Percentiles rank a stretch among this genome's conserved stretches.
phyloP scores from a whole-genome alignment of 2,329 filamentous ascomycete species.

The Thelonectria discophora region DNA sequence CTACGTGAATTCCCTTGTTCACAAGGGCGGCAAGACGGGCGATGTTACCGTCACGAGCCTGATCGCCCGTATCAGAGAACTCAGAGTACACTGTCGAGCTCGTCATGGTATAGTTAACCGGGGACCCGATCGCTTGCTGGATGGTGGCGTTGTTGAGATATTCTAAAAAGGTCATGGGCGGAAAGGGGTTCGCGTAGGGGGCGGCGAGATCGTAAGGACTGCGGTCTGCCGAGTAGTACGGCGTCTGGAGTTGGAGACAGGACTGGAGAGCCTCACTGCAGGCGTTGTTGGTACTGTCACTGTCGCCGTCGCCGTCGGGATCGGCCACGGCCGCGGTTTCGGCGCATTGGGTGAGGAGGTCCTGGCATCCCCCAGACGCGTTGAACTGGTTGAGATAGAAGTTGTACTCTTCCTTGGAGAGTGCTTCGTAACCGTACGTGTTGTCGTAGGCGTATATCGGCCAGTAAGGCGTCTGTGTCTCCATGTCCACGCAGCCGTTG shows the following conservation, averaged over 20 bases:
- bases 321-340: slow-evolving; percentile 51
- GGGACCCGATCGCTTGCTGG: slow-evolving; percentile 68
- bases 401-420: slow-evolving; percentile 60
- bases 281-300: slow-evolving; percentile 50
- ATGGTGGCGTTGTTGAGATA: slow-evolving; percentile 71
- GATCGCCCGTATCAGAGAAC: slow-evolving; percentile 65
- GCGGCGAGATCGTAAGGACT: slow-evolving; percentile 71
- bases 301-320: slow-evolving; percentile 52
- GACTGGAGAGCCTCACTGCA: slow-evolving; percentile 61
- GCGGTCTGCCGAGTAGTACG: slow-evolving; percentile 64
- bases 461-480: slow-evolving; percentile 67
- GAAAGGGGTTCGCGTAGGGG: slow-evolving; percentile 66
- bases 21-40: slow-evolving; percentile 68
- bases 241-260: slow-evolving; percentile 61
- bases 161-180: slow-evolving; percentile 66
- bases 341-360: slow-evolving; percentile 63
- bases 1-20: slow-evolving; percentile 71
- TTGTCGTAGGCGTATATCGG: slow-evolving; percentile 69
- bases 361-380: slow-evolving; percentile 58
- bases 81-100: slow-evolving; percentile 57
- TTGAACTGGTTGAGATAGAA: slow-evolving; percentile 52
- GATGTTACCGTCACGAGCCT: slow-evolving; percentile 69
- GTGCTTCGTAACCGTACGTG: slow-evolving; percentile 69
- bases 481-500: slow-evolving; percentile 74
- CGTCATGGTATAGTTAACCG: slow-evolving; percentile 65